A percentile compares a stretch with the other conserved stretches of the same genome.
Evolutionary conservation across 2,329 filamentous ascomycete genomes (phyloP).

Genomic region (Claviceps sp.): DNA sequence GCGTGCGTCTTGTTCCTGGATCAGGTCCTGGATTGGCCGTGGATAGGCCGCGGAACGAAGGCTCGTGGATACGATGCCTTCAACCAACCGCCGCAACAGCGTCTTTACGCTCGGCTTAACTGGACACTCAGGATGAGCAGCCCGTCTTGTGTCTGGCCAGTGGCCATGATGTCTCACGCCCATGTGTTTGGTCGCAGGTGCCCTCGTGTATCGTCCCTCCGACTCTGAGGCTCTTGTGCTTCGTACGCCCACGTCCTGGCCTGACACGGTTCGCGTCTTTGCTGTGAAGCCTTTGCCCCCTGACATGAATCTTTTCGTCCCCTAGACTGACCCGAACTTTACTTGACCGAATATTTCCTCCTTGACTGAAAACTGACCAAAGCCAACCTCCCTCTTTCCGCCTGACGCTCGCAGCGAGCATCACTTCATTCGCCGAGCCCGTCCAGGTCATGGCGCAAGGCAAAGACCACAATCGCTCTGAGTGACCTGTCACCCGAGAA

Average conservation of each 20-base stretch:
- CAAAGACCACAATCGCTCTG: not conserved
- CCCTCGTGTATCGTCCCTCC: not conserved
- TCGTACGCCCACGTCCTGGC: not conserved
- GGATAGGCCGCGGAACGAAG: not conserved
- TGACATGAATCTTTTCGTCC: too few species aligned
- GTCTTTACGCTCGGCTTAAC: not conserved
- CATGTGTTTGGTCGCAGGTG: not conserved
- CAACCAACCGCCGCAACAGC: not conserved
- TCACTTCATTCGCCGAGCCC: not conserved
- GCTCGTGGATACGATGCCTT: not conserved
- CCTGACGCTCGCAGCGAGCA: not conserved
- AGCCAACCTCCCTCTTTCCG: not conserved
- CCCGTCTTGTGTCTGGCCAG: not conserved
- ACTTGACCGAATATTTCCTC: too few species aligned
- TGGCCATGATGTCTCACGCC: not conserved
- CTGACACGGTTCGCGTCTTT: not conserved
- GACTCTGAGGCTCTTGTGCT: not conserved
- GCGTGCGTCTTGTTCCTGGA: constrained; percentile 1
- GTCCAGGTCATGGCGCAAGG: not conserved
- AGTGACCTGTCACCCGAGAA: not conserved
- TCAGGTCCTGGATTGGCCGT: not conserved
- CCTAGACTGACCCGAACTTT: too few species aligned
- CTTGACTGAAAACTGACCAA: too few species aligned
- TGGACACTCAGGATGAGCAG: not conserved
- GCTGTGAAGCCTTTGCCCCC: not conserved